Conservation (phyloP, 371 early-diverging fungal genomes). For the Catenaria anguillulae region DNA sequence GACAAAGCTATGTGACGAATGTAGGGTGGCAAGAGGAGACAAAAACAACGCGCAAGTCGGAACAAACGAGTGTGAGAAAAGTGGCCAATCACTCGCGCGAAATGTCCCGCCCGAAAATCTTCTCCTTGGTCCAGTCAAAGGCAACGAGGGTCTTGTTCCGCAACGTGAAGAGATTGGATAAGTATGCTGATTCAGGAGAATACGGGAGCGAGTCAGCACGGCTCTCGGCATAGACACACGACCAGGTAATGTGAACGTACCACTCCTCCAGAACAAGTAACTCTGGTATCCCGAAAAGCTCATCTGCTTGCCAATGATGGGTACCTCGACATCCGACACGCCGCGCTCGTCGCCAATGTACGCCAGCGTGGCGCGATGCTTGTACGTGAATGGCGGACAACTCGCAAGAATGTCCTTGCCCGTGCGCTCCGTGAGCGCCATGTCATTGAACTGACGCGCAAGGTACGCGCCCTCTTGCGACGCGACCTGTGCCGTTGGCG, state of each 20-base stretch:
- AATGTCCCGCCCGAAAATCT: slow-evolving; percentile 74
- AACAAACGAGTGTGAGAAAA: too few species aligned
- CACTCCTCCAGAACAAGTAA: slow-evolving; percentile 62
- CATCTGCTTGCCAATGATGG: neutral
- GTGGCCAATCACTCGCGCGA: slow-evolving; percentile 67
- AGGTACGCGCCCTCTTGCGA: slow-evolving; percentile 50
- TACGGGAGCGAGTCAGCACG: too few species aligned
- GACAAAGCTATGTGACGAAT: too few species aligned
- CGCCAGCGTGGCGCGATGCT: slow-evolving; percentile 70
- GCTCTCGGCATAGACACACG: too few species aligned
- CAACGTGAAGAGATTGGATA: slow-evolving; percentile 49
- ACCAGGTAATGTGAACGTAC: too few species aligned
- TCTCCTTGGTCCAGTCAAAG: slow-evolving; percentile 78
- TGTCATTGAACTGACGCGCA: slow-evolving; percentile 45
- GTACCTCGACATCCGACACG: slow-evolving; percentile 57
- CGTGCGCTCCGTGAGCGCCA: slow-evolving; percentile 29
- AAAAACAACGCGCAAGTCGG: too few species aligned
- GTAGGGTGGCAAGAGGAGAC: too few species aligned
- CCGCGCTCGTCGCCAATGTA: slow-evolving; percentile 82
- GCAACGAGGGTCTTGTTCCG: slow-evolving; percentile 65
- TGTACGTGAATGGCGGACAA: slow-evolving; percentile 58
- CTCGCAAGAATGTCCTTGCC: slow-evolving; percentile 26
- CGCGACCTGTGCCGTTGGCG: slow-evolving; percentile 79
- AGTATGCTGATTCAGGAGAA: slow-evolving; percentile 50
- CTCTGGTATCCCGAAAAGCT: slow-evolving; percentile 27